phyloP scores from a whole-genome alignment of 768 basidiomycete species.

The Punctularia strigosozonata region DNA sequence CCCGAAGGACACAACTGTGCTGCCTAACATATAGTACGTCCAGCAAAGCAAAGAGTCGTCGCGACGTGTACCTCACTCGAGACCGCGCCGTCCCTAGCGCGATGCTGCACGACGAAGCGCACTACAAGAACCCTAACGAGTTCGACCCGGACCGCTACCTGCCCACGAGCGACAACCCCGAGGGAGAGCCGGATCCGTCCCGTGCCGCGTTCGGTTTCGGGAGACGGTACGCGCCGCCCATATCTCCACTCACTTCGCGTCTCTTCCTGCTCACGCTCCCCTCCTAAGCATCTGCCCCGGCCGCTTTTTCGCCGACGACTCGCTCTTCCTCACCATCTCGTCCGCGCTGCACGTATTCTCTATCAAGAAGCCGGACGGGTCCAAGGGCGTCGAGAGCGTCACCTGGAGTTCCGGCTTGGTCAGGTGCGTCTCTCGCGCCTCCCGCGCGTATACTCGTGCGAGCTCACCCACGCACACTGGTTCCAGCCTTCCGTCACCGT shows the following conservation, averaged over 20 bases:
- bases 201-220: slow-evolving; percentile 9
- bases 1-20: slow-evolving; percentile 7
- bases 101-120: slow-evolving; percentile 8
- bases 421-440: no score
- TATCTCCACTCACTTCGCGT: no score
- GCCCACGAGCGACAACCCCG: slow-evolving; percentile 2
- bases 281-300: slow-evolving; percentile 12
- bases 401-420: no score
- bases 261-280: neutral
- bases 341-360: slow-evolving; percentile 10
- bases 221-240: slow-evolving; percentile 3
- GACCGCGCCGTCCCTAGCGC: no score
- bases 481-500: no score
- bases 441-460: no score
- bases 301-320: slow-evolving; percentile 8
- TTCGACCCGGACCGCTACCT: slow-evolving; percentile 14
- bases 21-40: slow-evolving; percentile 11
- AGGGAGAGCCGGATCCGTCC: slow-evolving; percentile 10
- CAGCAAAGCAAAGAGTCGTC: no score
- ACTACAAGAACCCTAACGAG: slow-evolving; percentile 8
- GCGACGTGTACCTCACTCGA: no score
- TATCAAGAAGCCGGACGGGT: slow-evolving; percentile 7
- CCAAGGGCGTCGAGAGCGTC: no score
- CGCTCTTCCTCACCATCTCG: slow-evolving; percentile 8
- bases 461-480: no score